These are phyloP conservation scores for Fusarium sp. DNA, from an alignment of 2,329 filamentous ascomycete genomes.

Conservation along the genomic window DNA sequence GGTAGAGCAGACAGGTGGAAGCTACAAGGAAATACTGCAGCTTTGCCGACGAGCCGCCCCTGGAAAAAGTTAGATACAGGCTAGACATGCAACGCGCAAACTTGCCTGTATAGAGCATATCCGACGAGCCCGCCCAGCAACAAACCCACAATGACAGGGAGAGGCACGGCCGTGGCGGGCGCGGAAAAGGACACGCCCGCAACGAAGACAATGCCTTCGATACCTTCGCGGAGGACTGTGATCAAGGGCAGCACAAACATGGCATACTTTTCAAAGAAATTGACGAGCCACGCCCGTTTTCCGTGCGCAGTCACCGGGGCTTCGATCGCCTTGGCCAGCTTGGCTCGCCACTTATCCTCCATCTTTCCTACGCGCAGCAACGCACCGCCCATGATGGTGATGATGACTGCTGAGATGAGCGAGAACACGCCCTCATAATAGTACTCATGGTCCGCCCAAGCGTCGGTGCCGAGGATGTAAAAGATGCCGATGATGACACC, in stretches of 20 bases:
- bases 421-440: constrained; percentile 85
- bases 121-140: constrained; percentile 72
- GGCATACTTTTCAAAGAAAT: constrained; percentile 78
- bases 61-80: constrained; percentile 30
- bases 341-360: constrained; percentile 85
- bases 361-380: constrained; percentile 84
- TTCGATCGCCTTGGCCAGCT: constrained; percentile 77
- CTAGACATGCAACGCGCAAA: constrained; percentile 10
- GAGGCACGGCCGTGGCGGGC: constrained; percentile 78
- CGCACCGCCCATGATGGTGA: constrained; percentile 81
- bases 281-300: constrained; percentile 61
- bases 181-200: constrained; percentile 82
- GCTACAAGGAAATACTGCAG: constrained; percentile 80
- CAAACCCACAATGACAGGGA: constrained; percentile 78
- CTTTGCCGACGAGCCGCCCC: constrained; percentile 55
- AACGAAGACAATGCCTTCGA: constrained; percentile 89
- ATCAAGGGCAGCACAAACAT: constrained; percentile 90
- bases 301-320: constrained; percentile 56
- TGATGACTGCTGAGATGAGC: constrained; percentile 81
- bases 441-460: constrained; percentile 76
- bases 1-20: constrained; percentile 84
- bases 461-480: constrained; percentile 71
- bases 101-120: constrained; percentile 78
- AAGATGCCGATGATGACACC: constrained; percentile 76
- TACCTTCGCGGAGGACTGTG: constrained; percentile 83